Evolutionary conservation across 176 grass and related monocot species (phyloP).

Genomic region (Secale cereale): DNA sequence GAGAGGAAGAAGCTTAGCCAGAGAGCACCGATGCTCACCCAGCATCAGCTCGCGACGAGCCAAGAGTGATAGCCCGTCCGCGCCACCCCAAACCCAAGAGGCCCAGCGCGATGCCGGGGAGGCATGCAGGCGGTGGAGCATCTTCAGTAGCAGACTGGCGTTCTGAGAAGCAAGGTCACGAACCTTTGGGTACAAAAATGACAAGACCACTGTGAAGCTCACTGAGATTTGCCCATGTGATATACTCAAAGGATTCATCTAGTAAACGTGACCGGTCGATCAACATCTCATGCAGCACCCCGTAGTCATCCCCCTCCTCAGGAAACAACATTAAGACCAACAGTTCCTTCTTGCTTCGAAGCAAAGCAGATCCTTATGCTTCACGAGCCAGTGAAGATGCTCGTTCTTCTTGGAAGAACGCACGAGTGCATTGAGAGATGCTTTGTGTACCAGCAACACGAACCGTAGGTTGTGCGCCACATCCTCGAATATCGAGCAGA

Average conservation of each 20-base stretch:
- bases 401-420: conserved; percentile 62
- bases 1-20: too few relatives aligned
- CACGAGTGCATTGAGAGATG: conserved; percentile 62
- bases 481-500: conserved; percentile 76
- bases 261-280: conserved; percentile 79
- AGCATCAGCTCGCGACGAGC: too few relatives aligned
- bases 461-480: conserved; percentile 50
- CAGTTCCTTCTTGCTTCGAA: conserved; percentile 83
- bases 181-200: too few relatives aligned
- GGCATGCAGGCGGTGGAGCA: too few relatives aligned
- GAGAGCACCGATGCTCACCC: too few relatives aligned
- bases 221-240: conserved; percentile 38
- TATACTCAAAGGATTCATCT: conserved; percentile 84
- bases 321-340: conserved; percentile 88
- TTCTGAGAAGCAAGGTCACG: too few relatives aligned
- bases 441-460: conserved; percentile 46
- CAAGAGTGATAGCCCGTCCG: too few relatives aligned
- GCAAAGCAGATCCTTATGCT: conserved; percentile 78
- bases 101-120: too few relatives aligned
- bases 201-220: conserved; percentile 71
- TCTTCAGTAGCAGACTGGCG: too few relatives aligned
- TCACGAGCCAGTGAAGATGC: conserved; percentile 72
- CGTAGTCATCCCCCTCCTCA: conserved; percentile 72
- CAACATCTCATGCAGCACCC: conserved; percentile 91
- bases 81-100: too few relatives aligned